phyloP scores from a whole-genome alignment of 2,329 filamentous ascomycete genomes.

The Colletotrichum sp. region DNA sequence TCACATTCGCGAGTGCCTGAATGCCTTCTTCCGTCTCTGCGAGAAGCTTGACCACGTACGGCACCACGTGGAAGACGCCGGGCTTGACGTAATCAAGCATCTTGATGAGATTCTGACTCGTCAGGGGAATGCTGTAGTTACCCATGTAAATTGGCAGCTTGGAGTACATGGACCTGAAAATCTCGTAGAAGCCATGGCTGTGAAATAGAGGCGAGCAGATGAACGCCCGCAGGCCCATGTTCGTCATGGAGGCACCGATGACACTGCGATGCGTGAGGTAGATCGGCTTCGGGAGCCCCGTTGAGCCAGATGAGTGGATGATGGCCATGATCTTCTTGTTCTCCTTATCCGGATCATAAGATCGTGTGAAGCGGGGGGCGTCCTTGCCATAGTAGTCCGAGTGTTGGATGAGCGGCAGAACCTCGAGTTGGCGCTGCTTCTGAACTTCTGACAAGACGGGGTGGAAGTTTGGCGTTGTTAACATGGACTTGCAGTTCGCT shows the following conservation, averaged over 20 bases:
- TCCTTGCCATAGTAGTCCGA: background rate
- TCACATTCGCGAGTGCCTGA: conserved; percentile 36
- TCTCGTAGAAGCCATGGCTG: conserved; percentile 59
- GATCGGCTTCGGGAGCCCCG: conserved; percentile 68
- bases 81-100: conserved; percentile 37
- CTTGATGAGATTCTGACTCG: conserved; percentile 48
- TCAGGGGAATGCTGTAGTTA: conserved; percentile 60
- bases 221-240: conserved; percentile 49
- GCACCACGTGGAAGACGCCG: conserved; percentile 53
- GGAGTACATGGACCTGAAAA: conserved; percentile 57
- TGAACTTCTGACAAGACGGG: background rate
- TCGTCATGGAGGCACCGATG: conserved; percentile 48
- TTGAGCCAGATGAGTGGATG: conserved; percentile 52
- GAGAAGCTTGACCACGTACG: conserved; percentile 57
- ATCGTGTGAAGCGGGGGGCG: background rate
- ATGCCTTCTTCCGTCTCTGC: conserved; percentile 52
- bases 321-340: conserved; percentile 17
- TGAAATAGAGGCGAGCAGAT: conserved; percentile 64
- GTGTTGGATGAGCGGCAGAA: background rate
- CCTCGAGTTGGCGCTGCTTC: background rate
- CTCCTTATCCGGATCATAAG: background rate
- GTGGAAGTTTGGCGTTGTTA: background rate
- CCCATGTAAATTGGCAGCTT: conserved; percentile 55
- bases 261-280: conserved; percentile 57
- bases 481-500: background rate